Conservation (phyloP, 2,329 filamentous ascomycete genomes). For the Nemania bipapillata region DNA sequence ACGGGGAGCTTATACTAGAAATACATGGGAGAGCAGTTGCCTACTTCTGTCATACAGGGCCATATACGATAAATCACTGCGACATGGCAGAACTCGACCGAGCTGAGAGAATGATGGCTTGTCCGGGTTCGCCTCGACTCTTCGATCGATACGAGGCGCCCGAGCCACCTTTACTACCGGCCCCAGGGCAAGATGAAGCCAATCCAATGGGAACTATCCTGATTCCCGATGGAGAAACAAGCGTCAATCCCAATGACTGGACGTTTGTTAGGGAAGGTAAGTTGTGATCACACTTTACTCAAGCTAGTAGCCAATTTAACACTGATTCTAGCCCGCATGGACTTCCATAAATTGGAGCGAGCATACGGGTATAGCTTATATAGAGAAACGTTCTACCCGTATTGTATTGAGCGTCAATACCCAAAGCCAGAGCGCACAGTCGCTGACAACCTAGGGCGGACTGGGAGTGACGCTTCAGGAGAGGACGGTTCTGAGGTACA, state of each 20-base stretch:
- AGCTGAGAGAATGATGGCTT: not conserved
- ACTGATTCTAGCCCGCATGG: not conserved
- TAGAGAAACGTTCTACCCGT: not conserved
- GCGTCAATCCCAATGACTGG: not conserved
- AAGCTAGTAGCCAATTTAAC: not conserved
- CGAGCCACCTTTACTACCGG: not conserved
- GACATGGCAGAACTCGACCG: not conserved
- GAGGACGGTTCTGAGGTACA: too few species aligned
- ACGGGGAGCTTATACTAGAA: not conserved
- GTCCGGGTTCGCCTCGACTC: not conserved
- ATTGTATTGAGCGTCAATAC: not conserved
- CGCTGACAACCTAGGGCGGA: too few species aligned
- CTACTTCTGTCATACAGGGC: not conserved
- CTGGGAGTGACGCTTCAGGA: too few species aligned
- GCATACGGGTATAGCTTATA: not conserved
- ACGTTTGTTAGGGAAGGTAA: not conserved
- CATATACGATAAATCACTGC: not conserved
- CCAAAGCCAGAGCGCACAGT: too few species aligned
- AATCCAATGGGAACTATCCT: not conserved
- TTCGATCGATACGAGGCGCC: not conserved
- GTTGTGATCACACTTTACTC: not conserved
- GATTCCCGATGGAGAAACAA: not conserved
- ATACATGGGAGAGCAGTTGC: not conserved
- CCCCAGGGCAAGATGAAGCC: not conserved
- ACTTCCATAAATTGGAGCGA: not conserved